A percentile compares a stretch with the other conserved stretches of the same genome.
These are phyloP conservation scores for Helichrysum umbraculigerum DNA, from an alignment of 129 eudicot genomes.

Conservation along the genomic window DNA sequence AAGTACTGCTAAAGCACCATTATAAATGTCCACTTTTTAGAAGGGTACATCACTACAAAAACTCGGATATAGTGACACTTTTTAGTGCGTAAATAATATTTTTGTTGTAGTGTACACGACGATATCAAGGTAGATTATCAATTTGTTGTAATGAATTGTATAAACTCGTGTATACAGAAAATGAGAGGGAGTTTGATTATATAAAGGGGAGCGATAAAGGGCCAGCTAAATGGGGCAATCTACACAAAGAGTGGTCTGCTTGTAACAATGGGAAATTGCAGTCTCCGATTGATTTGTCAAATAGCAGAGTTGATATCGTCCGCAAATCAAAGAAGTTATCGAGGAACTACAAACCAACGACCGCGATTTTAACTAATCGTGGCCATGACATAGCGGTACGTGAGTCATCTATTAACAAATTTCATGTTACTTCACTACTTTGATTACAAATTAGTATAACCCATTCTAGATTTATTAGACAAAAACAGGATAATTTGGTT, in stretches of 20 bases:
- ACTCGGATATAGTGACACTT: too few relatives aligned
- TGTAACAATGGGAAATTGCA: slow-evolving; percentile 59
- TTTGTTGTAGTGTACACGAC: too few relatives aligned
- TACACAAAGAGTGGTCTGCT: slow-evolving; percentile 58
- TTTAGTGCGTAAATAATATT: too few relatives aligned
- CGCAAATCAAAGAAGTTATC: slow-evolving; percentile 28
- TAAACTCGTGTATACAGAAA: slow-evolving; percentile 33
- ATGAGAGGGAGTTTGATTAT: slow-evolving; percentile 59
- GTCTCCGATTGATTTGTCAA: slow-evolving; percentile 55
- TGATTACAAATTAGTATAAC: too few relatives aligned
- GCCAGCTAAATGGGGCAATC: slow-evolving; percentile 52
- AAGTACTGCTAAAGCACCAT: too few relatives aligned
- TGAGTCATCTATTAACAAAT: slow-evolving; percentile 3
- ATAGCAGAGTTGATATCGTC: slow-evolving; percentile 25
- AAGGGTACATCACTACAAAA: too few relatives aligned
- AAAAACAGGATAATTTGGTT: too few relatives aligned
- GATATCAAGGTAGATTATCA: too few relatives aligned
- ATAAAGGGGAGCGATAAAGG: slow-evolving; percentile 38
- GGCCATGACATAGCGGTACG: slow-evolving; percentile 54
- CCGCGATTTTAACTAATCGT: slow-evolving; percentile 40
- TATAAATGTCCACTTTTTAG: too few relatives aligned
- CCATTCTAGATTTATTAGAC: too few relatives aligned
- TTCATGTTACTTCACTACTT: too few relatives aligned
- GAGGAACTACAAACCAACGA: slow-evolving; percentile 39
- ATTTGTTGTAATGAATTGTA: too few relatives aligned